These are phyloP conservation scores for Friedmanniomyces endolithicus DNA, from an alignment of 495 filamentous ascomycete species.

Conservation along the genomic window DNA sequence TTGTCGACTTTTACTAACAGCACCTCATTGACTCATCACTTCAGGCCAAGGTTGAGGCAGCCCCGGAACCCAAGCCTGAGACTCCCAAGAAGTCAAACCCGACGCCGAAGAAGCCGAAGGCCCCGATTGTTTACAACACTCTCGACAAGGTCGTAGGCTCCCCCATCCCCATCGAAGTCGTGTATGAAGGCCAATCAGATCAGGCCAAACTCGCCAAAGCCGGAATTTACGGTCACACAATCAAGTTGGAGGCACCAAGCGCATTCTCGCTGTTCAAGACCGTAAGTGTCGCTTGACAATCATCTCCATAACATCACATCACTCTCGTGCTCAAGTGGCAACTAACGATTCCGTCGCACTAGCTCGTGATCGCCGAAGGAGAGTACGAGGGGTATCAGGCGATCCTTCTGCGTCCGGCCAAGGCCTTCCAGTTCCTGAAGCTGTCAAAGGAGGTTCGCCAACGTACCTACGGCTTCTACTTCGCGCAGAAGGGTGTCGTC, in stretches of 20 bases:
- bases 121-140: not conserved
- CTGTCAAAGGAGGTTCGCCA: constrained; percentile 14
- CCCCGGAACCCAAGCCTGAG: constrained; percentile 1
- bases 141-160: constrained; percentile 2
- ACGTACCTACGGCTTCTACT: constrained; percentile 18
- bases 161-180: constrained; percentile 11
- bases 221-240: constrained; percentile 1
- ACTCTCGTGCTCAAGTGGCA: not conserved
- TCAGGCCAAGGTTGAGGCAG: constrained; percentile 4
- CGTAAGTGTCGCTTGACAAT: constrained; percentile 1
- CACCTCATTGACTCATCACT: not conserved
- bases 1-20: not conserved
- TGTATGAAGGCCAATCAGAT: constrained; percentile 2
- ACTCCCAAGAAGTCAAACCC: not conserved
- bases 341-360: not conserved
- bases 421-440: constrained; percentile 16
- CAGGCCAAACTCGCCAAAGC: constrained; percentile 6
- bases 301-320: not conserved
- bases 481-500: constrained; percentile 14
- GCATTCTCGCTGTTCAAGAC: constrained; percentile 14
- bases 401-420: constrained; percentile 15
- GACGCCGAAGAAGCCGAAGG: constrained; percentile 13
- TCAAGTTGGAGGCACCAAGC: constrained; percentile 14
- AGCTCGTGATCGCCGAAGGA: constrained; percentile 12
- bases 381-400: constrained; percentile 14